phyloP scores from a whole-genome alignment of 1,139 yeast genomes.

The Suhomyces wounanorum region DNA sequence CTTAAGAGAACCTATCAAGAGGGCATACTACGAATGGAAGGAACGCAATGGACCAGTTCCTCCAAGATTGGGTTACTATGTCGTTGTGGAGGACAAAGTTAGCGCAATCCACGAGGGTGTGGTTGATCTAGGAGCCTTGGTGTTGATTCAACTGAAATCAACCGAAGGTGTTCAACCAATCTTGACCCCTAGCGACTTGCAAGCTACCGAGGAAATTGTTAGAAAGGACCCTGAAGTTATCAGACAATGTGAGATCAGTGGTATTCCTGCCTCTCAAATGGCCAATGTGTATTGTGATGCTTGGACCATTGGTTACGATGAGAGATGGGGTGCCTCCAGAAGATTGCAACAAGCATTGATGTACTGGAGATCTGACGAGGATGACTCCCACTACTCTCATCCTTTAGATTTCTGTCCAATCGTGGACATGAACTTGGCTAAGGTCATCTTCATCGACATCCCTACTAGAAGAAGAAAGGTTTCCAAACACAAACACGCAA shows the following conservation, averaged over 20 bases:
- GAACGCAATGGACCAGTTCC: conserved; percentile 62
- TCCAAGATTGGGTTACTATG: conserved; percentile 67
- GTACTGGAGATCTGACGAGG: conserved; percentile 76
- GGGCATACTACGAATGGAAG: conserved; percentile 63
- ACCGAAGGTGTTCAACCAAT: conserved; percentile 71
- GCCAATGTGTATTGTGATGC: conserved; percentile 77
- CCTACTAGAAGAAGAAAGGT: conserved; percentile 75
- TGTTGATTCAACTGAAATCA: conserved; percentile 48
- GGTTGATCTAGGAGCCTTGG: conserved; percentile 54
- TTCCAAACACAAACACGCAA: conserved; percentile 66
- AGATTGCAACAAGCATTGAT: conserved; percentile 80
- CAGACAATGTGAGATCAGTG: conserved; percentile 70
- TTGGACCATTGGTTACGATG: conserved; percentile 85
- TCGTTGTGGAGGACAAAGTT: conserved; percentile 59
- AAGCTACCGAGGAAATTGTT: conserved; percentile 61
- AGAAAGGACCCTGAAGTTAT: conserved; percentile 70
- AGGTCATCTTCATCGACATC: conserved; percentile 72
- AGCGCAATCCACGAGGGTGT: conserved; percentile 70
- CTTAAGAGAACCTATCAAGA: conserved; percentile 69
- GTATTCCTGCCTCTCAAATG: conserved; percentile 67
- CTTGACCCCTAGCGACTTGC: conserved; percentile 68
- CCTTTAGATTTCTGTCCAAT: conserved; percentile 84
- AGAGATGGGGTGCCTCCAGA: conserved; percentile 76
- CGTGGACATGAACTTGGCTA: conserved; percentile 68
- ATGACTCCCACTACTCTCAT: conserved; percentile 81